phyloP scores from a whole-genome alignment of 768 basidiomycete species.

The Mycena chlorophos region DNA sequence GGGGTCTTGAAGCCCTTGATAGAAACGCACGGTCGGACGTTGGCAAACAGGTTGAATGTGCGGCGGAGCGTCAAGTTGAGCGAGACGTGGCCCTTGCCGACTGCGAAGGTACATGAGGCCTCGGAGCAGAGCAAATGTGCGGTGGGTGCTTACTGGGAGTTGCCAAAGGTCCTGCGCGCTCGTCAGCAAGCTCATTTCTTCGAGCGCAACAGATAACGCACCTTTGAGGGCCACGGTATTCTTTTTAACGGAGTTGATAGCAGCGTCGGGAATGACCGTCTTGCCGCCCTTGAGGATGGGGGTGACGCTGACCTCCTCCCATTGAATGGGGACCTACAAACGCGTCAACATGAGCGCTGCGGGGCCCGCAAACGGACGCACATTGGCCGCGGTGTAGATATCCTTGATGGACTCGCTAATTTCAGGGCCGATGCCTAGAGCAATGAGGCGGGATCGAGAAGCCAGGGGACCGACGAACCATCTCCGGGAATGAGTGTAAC shows the following conservation, averaged over 20 bases:
- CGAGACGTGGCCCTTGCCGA: conserved; percentile 98
- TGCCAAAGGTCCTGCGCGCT: conserved; percentile 77
- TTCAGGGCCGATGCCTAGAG: conserved; percentile 93
- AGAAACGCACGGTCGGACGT: conserved; percentile 94
- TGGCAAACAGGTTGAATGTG: conserved; percentile 98
- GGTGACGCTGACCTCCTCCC: conserved; percentile 98
- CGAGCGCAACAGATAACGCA: conserved; percentile 30
- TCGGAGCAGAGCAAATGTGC: conserved; percentile 31
- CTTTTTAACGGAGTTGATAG: conserved; percentile 89
- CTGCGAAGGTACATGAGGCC: conserved; percentile 40
- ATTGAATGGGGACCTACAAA: conserved; percentile 89
- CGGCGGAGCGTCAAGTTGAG: conserved; percentile 95
- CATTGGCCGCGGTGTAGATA: conserved; percentile 79
- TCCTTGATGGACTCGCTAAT: conserved; percentile 94
- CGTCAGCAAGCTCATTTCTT: conserved; percentile 3
- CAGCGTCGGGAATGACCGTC: conserved; percentile 92
- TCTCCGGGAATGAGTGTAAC: conserved; percentile 97
- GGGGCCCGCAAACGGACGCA: conserved; percentile 1
- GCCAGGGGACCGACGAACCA: conserved; percentile 50
- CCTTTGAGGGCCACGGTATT: conserved; percentile 99
- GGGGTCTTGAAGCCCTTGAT: conserved; percentile 98
- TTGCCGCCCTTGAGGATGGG: conserved; percentile 93
- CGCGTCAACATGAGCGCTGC: conserved; percentile 7
- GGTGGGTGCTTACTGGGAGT: conserved; percentile 72
- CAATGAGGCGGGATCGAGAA: conserved; percentile 17